Base-by-base conservation (phyloP, 306 rosid genomes). In the apple (Malus domestica) region DNA sequence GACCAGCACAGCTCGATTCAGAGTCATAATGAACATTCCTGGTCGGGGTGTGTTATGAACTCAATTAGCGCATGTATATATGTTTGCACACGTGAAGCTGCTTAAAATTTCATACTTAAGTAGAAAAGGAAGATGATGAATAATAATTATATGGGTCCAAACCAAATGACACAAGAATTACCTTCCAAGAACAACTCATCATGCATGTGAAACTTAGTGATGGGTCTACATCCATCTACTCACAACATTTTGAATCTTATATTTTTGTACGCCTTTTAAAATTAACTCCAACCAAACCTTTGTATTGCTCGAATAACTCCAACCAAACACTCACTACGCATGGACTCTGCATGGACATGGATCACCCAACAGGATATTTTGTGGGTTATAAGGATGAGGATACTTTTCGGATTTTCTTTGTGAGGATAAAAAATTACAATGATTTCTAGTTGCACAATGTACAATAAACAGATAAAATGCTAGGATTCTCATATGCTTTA, bases 381-480 rank as follows among this genome's bases (percentile, higher is more conserved):
- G 42, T 38, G 42, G 42, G 42, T 38, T 38, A 38, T 7, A 38
- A 7, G 42, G 42, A 38, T 38, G 10, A 38, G 2, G 0, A 38
- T 35, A 0, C 0, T 6, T 0, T 35, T 2, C 0, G 40, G 8
- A 35, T 38, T 38, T 0, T 38, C 2, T 38, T 38, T 38, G 9
- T 38, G 0, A 38, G 10, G 2, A 38, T 38, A 7, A 38, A 38
- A 6, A 7, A 7, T 38, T 0, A 1, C 10, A 38, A 7, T 38
- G 0, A 38, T 38, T 38, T 38, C 0, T 38, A 38, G 0, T 0
- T 0, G 9, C 0, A 38, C 0, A 38, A 38, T 38, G 0, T 38
- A 38, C 9, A 0, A 38, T 38, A 38, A 38, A 38, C 0, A 2
- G 10, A 38, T 38, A 7, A 0, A 38, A 38, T 35, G 40, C 6